Percentiles rank a stretch among this genome's conserved stretches.
These are phyloP conservation scores for Colletotrichum aenigma DNA, from an alignment of 2,329 filamentous ascomycete genomes.

Conservation along the genomic window DNA sequence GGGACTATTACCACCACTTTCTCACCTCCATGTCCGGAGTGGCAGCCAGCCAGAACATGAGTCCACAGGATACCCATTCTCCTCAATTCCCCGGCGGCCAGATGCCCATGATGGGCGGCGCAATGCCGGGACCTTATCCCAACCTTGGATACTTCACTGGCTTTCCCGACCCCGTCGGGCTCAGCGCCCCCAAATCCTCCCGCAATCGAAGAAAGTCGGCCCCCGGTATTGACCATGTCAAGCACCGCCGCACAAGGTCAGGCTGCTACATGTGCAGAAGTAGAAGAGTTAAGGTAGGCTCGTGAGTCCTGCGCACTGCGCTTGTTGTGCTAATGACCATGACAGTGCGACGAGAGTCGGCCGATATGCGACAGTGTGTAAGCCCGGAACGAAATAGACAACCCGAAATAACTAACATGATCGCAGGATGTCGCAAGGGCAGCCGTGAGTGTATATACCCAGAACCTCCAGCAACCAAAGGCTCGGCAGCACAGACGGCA, in stretches of 20 bases:
- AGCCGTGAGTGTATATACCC: constrained; percentile 91
- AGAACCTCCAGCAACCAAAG: constrained; percentile 61
- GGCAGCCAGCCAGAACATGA: constrained; percentile 39
- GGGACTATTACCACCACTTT: constrained; percentile 62
- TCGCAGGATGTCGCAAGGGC: constrained; percentile 84
- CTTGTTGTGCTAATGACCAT: constrained; percentile 15
- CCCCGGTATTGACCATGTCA: constrained; percentile 72
- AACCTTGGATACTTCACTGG: constrained; percentile 54
- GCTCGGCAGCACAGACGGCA: constrained; percentile 32
- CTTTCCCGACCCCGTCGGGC: constrained; percentile 54
- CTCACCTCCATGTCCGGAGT: constrained; percentile 56
- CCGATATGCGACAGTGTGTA: constrained; percentile 81
- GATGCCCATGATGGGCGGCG: constrained; percentile 30
- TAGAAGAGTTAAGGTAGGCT: constrained; percentile 77
- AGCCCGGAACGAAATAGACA: constrained; percentile 5
- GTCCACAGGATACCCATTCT: constrained; percentile 43
- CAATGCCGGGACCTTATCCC: constrained; percentile 48
- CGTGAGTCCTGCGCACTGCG: background rate
- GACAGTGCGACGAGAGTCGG: constrained; percentile 85
- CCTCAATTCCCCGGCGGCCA: constrained; percentile 37
- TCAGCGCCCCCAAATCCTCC: constrained; percentile 51
- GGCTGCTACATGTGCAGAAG: constrained; percentile 92
- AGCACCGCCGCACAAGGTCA: constrained; percentile 90
- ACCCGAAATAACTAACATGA: constrained; percentile 27
- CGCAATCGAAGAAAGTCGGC: constrained; percentile 57